These are phyloP conservation scores for Draba incana DNA, from an alignment of 345 rosid genomes.

Conservation along the genomic window DNA sequence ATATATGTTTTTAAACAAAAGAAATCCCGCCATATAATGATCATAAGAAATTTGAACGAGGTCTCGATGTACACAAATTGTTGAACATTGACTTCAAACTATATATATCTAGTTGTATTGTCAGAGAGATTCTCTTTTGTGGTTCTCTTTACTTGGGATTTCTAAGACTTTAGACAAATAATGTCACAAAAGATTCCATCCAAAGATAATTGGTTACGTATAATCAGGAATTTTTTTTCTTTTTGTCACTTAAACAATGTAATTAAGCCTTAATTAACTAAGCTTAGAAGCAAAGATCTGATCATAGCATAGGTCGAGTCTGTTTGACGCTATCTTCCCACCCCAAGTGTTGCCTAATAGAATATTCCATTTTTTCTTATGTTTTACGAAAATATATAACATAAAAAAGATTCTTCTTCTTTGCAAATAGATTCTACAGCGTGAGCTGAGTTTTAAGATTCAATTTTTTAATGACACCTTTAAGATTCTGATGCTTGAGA, in stretches of 20 bases:
- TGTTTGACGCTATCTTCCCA: constrained; percentile 35
- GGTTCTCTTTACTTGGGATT: constrained; percentile 25
- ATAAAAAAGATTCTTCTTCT: constrained; percentile 25
- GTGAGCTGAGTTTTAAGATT: constrained; percentile 27
- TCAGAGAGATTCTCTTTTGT: constrained; percentile 40
- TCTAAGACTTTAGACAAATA: constrained; percentile 28
- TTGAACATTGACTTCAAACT: constrained; percentile 36
- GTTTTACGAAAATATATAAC: background rate
- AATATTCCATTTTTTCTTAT: constrained; percentile 27
- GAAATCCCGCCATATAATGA: background rate
- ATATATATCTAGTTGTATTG: constrained; percentile 23
- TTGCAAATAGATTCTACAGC: constrained; percentile 35
- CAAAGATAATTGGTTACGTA: constrained; percentile 33
- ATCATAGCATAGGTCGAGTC: constrained; percentile 40
- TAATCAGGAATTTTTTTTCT: constrained; percentile 19
- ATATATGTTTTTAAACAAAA: background rate
- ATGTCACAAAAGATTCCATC: constrained; percentile 36
- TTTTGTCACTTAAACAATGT: constrained; percentile 8
- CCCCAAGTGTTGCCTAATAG: constrained; percentile 30
- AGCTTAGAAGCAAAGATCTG: constrained; percentile 36
- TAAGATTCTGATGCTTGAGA: background rate
- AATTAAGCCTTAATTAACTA: constrained; percentile 21
- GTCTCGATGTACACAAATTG: constrained; percentile 35
- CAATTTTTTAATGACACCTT: background rate
- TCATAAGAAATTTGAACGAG: constrained; percentile 5